Evolutionary conservation across 2,329 filamentous ascomycete species (phyloP), one percentile per base, ranked within the genome.

Genomic region (Oidium heveae): DNA sequence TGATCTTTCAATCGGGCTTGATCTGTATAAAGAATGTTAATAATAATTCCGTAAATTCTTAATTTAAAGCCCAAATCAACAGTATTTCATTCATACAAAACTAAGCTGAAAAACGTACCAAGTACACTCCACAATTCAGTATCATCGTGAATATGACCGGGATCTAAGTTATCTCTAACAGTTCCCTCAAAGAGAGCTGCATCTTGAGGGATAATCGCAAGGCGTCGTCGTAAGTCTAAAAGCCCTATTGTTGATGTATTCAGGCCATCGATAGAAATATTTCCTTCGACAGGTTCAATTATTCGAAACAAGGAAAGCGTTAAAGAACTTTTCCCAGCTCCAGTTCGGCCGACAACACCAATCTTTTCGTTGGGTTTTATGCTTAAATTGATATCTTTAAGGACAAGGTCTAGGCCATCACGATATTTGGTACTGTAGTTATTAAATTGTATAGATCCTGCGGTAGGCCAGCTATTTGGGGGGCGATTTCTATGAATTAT

Each of bases 281-380:
- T 75, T 54, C 91, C 91, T 44, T 78, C 77, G 39, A 74, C 77
- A 2, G 88, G 79, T 69, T 98, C 93, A 58, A 98, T 96, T 60
- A 98, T 87, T 54, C 93, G 80, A 76, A 98, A 98, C 20, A 98
- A 72, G 1, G 91, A 82, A 58, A 98, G 73, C 0, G 91, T 96
- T 58, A 98, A 71, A 10, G 87, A 94, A 57, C 86, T 94, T 71
- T 98, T 98, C 64, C 91, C 91, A 34, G 91, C 91, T 54, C 91
- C 91, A 0, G 91, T 98, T 52, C 91, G 83, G 55, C 91, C 91
- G 34, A 98, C 91, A 12, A 98, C 88, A 57, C 91, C 91, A 66
- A 98, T 91, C 74, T 96, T 98, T 72, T 98, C 91, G 64, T 88
- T 86, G 5, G 89, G 82, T 70, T 94, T 93, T 72, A 98, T 94